Evolutionary conservation across 495 filamentous ascomycete genomes (phyloP), one percentile per base, ranked within the genome.

Genomic region (Talaromyces adpressus): DNA sequence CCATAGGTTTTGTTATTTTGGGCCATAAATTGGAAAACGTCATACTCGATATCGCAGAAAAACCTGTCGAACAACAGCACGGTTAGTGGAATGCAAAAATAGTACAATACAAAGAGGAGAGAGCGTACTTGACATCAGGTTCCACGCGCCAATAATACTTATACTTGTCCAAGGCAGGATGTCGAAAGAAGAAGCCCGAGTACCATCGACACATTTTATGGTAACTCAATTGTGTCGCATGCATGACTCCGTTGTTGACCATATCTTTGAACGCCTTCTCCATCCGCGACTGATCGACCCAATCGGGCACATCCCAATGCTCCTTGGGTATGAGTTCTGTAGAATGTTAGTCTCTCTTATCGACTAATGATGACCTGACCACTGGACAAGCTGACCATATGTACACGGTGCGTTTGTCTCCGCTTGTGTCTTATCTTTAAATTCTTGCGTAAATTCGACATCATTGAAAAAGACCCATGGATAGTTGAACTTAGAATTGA

Each of bases 401-500:
- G 81, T 77, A 69, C 87, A 88, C 71, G 90, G 84, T n/a, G 92
- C 94, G 68, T 93, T 96, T 4, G 92, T 98, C 64, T 81, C 84
- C 27, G 85, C 88, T 67, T 82, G 77, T 8, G 92, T 97, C 73
- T 76, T 80, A 68, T 79, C 77, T 78, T 95, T 98, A 81, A 99
- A 99, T 70, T 98, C 93, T 45, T 91, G 87, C 68, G 97, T 89
- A 68, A 98, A 98, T 1, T 91, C 89, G 71, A 91, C 84, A 72
- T 98, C 95, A 76, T 99, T 99, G 81, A 99, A 93, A 76, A 99
- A 98, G 57, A 92, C 97, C 89, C 94, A 99, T n/a, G 94, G 94
- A 75, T 98, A 99, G 77, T 98, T 98, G 83, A 98, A 99, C 71
- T 98, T 98, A 78, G 85, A 81, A 71, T 99, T 99, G 89, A 92